A percentile compares a stretch with the other conserved stretches of the same genome.
phyloP scores from a whole-genome alignment of 441 rosid species.

The Eruca vesicaria region DNA sequence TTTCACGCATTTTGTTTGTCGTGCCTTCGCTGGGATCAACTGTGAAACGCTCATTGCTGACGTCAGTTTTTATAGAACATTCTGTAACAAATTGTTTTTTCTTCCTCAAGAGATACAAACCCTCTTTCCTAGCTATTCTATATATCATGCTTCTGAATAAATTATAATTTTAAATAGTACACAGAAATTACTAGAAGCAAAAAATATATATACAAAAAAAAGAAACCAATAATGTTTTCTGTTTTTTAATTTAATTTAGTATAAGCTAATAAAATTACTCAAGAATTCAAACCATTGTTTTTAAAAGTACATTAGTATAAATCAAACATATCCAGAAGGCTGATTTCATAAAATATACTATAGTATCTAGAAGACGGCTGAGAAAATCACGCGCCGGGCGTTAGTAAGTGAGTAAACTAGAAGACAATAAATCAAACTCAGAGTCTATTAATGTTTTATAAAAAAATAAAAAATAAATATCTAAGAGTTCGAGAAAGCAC shows the following conservation, averaged over 20 bases:
- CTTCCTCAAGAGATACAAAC: background rate
- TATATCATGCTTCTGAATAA: background rate
- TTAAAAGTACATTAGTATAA: background rate
- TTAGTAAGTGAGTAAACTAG: background rate
- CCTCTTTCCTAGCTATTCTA: background rate
- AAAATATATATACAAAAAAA: background rate
- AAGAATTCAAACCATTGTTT: background rate
- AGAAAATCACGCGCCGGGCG: background rate
- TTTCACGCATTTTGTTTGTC: constrained; percentile 5
- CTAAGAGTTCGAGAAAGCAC: constrained; percentile 28
- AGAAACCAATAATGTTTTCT: background rate
- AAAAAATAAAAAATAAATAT: background rate
- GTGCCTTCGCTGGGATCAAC: background rate
- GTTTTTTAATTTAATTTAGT: background rate
- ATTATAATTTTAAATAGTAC: background rate
- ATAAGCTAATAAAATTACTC: background rate
- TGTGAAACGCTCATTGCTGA: constrained; percentile 16
- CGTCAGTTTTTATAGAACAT: constrained; percentile 3
- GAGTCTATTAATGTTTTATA: background rate
- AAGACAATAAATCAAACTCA: background rate
- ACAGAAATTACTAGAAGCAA: background rate
- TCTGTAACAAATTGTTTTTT: background rate
- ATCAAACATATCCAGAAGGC: constrained; percentile 13
- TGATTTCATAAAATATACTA: background rate
- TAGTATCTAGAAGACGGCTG: constrained; percentile 29